Conservation (phyloP, 176 grass and related monocot genomes). For the Rhynchospora tenuis region DNA sequence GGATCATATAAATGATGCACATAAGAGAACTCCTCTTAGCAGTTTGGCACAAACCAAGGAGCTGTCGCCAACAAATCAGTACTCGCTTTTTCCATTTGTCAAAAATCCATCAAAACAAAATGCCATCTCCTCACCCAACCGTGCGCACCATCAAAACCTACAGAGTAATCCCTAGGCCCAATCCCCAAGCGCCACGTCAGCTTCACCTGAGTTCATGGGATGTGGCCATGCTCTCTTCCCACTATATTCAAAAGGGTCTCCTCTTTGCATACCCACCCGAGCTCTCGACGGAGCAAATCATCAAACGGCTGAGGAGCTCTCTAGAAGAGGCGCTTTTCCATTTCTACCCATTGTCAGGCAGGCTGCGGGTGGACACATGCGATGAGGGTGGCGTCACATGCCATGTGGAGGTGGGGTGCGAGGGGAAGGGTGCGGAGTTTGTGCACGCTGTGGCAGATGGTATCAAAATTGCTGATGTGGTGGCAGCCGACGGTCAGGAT, state of each 20-base stretch:
- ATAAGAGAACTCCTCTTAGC: no score
- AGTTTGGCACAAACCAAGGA: no score
- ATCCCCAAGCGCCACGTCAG: background rate
- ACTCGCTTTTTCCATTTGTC: background rate
- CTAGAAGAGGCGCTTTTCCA: conserved; percentile 30
- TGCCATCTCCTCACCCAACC: background rate
- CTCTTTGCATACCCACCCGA: conserved; percentile 31
- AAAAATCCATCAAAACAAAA: background rate
- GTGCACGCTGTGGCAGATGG: conserved; percentile 38
- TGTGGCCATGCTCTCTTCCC: background rate
- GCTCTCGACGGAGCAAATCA: background rate
- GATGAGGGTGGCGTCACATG: background rate
- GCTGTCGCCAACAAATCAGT: no score
- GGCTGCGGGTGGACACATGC: conserved; percentile 16
- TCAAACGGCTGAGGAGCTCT: conserved; percentile 31
- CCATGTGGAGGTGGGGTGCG: conserved; percentile 39
- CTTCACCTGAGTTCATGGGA: conserved; percentile 14
- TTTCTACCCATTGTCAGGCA: conserved; percentile 71
- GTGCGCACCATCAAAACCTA: background rate
- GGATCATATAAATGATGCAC: no score
- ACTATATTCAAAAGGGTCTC: conserved; percentile 59
- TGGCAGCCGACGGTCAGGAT: conserved; percentile 24
- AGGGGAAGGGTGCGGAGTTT: conserved; percentile 44
- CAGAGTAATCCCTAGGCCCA: background rate
- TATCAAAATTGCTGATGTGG: conserved; percentile 23